Evolutionary conservation across 257 asterid species (phyloP), one percentile per base, ranked within the genome.

Genomic region (Mitragyna speciosa): DNA sequence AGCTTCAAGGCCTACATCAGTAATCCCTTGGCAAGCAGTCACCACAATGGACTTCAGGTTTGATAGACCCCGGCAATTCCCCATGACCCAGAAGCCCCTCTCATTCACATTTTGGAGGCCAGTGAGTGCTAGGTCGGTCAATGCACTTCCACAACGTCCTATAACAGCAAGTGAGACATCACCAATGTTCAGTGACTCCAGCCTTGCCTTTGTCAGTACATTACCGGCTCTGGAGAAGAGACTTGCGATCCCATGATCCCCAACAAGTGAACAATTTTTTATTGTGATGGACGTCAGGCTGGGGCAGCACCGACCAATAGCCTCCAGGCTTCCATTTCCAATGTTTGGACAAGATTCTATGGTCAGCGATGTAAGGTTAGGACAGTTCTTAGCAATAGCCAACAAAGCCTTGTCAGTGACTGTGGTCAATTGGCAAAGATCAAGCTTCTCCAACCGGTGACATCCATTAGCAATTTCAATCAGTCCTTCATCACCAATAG

Each of bases 81-180:
- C 99, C 98, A 96, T 92, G 70, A 94, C 97, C 99, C 99, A 96
- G 80, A 96, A 94, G 56, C 99, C 99, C 83, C 90, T 90, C 84
- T 94, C 99, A 6, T 88, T 89, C 85, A 91, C 96, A 81, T 84
- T 91, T 80, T 76, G 90, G 76, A 96, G 96, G 79, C 86, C 85
- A 54, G 45, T 31, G 39, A 96, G 91, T 1, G 82, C 51, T 54
- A 96, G 89, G 76, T 89, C 92, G 1, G 90, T 87, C 88, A 94
- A 48, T 24, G 90, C 93, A 77, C 77, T 84, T 39, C 98, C 97
- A 76, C 90, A 96, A 52, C 87, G 94, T 61, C 99, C 98, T 30
- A 96, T 91, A 15, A 94, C 97, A 82, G 97, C 99, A 80, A 96
- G 93, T 58, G 99, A 89, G 59, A 87, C 84, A 59, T 96, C 99